Percentiles rank a stretch among this genome's conserved stretches.
phyloP scores from a whole-genome alignment of 192 early-diverging fungal genomes.

The Coemansia aciculifera region DNA sequence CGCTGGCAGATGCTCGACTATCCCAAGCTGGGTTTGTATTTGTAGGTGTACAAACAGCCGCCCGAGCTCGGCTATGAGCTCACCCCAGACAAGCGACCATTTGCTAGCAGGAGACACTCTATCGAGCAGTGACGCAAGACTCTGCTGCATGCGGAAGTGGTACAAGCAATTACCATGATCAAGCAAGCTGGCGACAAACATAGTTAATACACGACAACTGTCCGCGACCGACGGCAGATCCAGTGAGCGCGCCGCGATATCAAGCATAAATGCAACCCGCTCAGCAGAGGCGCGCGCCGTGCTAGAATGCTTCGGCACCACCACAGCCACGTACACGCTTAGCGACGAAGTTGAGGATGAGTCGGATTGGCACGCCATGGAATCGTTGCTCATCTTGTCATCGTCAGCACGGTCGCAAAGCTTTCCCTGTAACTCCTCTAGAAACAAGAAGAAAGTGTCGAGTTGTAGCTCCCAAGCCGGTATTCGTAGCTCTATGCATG shows the following conservation, averaged over 20 bases:
- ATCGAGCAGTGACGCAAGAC: constrained; percentile 17
- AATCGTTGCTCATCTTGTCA: background rate
- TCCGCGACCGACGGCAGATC: constrained; percentile 17
- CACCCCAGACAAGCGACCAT: constrained; percentile 32
- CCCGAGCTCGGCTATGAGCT: constrained; percentile 17
- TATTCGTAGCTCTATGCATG: constrained; percentile 19
- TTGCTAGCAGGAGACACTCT: constrained; percentile 27
- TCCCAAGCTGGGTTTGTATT: constrained; percentile 13
- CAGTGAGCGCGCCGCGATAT: constrained; percentile 18
- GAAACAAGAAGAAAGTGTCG: background rate
- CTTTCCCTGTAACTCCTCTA: constrained; percentile 24
- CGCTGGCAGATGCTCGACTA: constrained; percentile 25
- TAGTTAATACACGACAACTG: constrained; percentile 10
- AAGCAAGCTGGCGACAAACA: constrained; percentile 14
- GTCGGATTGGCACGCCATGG: background rate
- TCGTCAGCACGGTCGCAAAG: background rate
- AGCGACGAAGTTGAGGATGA: background rate
- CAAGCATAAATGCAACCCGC: constrained; percentile 20
- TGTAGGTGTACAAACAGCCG: constrained; percentile 1
- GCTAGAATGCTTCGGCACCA: background rate
- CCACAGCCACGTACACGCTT: constrained; percentile 7
- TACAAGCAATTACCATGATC: constrained; percentile 19
- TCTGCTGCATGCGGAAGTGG: constrained; percentile 20
- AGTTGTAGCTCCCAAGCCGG: constrained; percentile 21
- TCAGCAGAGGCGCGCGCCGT: constrained; percentile 10